Conservation (phyloP, 2,329 filamentous ascomycete species). For the Diaporthe sp. region DNA sequence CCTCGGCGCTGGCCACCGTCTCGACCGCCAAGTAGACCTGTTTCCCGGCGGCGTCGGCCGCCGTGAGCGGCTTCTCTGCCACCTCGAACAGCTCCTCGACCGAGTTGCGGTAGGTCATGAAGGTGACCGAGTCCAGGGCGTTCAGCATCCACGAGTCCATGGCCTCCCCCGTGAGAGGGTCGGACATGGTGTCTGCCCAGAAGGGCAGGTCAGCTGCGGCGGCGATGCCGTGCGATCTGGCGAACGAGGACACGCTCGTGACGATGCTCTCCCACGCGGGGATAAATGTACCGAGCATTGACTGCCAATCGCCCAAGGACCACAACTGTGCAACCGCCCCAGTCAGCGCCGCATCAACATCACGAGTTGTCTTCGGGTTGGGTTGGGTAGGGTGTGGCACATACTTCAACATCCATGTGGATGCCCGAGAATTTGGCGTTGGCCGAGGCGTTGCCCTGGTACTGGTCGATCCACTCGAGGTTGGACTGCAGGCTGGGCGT, state of each 20-base stretch:
- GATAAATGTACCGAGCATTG: constrained; percentile 9
- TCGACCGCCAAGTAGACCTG: constrained; percentile 21
- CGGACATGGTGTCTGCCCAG: constrained; percentile 8
- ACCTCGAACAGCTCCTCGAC: constrained; percentile 16
- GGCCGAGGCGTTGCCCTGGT: constrained; percentile 23
- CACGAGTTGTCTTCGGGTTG: background rate
- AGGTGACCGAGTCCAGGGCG: constrained; percentile 25
- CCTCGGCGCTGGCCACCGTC: constrained; percentile 10
- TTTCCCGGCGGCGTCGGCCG: constrained; percentile 15
- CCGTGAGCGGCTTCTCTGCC: constrained; percentile 19
- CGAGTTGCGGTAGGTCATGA: constrained; percentile 29
- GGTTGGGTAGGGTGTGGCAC: background rate
- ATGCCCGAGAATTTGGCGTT: constrained; percentile 6
- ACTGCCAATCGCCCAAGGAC: constrained; percentile 18
- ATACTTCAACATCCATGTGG: constrained; percentile 27
- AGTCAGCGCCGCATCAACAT: background rate
- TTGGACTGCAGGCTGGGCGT: constrained; percentile 20
- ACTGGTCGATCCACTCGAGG: constrained; percentile 23
- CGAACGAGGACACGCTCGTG: constrained; percentile 1
- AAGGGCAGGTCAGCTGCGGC: constrained; percentile 24
- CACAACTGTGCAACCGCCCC: background rate
- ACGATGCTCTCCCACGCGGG: constrained; percentile 20
- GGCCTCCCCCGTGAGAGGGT: background rate
- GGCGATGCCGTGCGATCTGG: background rate
- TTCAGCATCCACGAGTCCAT: constrained; percentile 27